These are phyloP conservation scores for Stellera chamaejasme DNA, from an alignment of 345 rosid genomes.

Conservation along the genomic window DNA sequence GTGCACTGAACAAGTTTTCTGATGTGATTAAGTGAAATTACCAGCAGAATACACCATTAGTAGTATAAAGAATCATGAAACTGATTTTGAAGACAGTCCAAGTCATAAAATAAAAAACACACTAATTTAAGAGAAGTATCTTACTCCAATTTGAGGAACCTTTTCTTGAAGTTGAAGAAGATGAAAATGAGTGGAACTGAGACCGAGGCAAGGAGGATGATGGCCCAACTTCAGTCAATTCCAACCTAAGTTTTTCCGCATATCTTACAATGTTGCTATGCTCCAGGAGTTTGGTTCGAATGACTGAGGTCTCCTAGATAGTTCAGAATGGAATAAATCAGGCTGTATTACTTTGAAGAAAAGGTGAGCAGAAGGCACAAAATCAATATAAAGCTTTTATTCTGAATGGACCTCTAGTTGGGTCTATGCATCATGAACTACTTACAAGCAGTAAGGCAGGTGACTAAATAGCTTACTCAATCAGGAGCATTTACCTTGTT, in stretches of 20 bases:
- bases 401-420: too few relatives aligned
- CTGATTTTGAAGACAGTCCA: neutral
- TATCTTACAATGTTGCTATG: conserved; percentile 52
- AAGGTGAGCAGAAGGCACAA: neutral
- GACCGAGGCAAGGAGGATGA: conserved; percentile 43
- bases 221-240: conserved; percentile 46
- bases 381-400: too few relatives aligned
- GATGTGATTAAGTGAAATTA: too few relatives aligned
- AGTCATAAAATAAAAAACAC: neutral
- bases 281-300: conserved; percentile 53
- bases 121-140: conserved; percentile 16
- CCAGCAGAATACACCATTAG: neutral
- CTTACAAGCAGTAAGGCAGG: too few relatives aligned
- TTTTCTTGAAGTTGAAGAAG: conserved; percentile 45
- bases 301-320: conserved; percentile 58
- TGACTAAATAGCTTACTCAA: too few relatives aligned
- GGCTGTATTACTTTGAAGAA: neutral
- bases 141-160: conserved; percentile 45
- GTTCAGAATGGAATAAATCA: conserved; percentile 11
- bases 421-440: too few relatives aligned
- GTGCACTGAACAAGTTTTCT: too few relatives aligned
- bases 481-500: too few relatives aligned
- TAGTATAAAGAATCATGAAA: neutral
- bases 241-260: conserved; percentile 57
- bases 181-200: conserved; percentile 33